Evolutionary conservation across 2,329 filamentous ascomycete species (phyloP).

Genomic region (Fusarium illudens): DNA sequence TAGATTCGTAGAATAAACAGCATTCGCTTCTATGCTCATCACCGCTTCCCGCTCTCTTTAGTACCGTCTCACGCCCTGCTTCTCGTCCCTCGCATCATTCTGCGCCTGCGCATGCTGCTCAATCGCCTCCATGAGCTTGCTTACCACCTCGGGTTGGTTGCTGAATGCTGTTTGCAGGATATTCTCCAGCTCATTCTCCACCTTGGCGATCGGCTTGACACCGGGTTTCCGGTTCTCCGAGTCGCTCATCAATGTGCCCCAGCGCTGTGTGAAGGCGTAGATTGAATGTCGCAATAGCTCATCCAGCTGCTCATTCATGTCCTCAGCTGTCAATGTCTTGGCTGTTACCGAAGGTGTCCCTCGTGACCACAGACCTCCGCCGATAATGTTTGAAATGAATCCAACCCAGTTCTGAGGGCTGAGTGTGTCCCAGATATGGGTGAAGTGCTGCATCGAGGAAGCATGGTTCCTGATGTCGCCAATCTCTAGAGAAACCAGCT

Average conservation of each 20-base stretch:
- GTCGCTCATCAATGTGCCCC: conserved; percentile 61
- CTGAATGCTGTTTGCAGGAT: conserved; percentile 66
- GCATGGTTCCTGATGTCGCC: conserved; percentile 67
- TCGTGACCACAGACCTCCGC: conserved; percentile 61
- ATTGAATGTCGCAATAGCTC: conserved; percentile 70
- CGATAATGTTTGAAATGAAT: conserved; percentile 67
- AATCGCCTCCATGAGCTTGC: conserved; percentile 69
- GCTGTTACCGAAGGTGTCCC: conserved; percentile 48
- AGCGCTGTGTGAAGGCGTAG: conserved; percentile 69
- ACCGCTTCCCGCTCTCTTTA: conserved; percentile 24
- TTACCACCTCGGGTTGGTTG: conserved; percentile 66
- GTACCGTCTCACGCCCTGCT: conserved; percentile 46
- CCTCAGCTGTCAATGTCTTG: conserved; percentile 57
- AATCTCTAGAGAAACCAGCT: conserved; percentile 95
- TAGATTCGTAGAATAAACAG: conserved; percentile 9
- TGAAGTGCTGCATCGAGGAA: conserved; percentile 66
- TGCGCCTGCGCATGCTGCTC: conserved; percentile 64
- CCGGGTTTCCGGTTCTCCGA: conserved; percentile 58
- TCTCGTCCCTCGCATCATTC: conserved; percentile 52
- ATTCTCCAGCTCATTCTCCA: conserved; percentile 65
- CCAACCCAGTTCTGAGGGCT: conserved; percentile 66
- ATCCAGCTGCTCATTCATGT: conserved; percentile 72
- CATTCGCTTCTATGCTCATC: conserved; percentile 8
- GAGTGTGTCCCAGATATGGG: conserved; percentile 71
- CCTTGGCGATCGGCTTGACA: conserved; percentile 59